Percentiles rank a stretch among this genome's conserved stretches.
Conservation (phyloP, 2,329 filamentous ascomycete species). For the Venturia effusa region DNA sequence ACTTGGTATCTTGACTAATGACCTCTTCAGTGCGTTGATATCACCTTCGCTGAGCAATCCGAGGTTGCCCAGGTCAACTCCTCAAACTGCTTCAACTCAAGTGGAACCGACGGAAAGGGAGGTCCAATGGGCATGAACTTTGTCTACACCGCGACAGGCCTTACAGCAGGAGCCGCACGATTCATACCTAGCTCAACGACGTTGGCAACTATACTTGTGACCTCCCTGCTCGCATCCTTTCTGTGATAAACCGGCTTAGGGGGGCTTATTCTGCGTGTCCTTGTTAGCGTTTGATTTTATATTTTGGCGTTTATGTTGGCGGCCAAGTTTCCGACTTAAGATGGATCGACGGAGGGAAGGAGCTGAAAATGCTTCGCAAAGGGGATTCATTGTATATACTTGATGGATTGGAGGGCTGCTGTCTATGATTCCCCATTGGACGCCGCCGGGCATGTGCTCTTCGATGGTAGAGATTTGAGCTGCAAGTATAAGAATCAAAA, state of each 20-base stretch:
- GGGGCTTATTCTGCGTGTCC: neutral
- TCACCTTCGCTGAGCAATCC: conserved; percentile 13
- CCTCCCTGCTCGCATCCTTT: neutral
- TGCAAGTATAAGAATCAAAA: neutral
- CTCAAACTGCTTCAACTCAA: conserved; percentile 13
- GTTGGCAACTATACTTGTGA: neutral
- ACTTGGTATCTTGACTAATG: conserved; percentile 7
- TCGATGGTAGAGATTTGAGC: neutral
- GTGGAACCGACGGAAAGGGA: conserved; percentile 6
- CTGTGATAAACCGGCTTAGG: neutral
- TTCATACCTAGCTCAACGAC: conserved; percentile 2
- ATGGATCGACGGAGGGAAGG: neutral
- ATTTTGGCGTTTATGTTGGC: neutral
- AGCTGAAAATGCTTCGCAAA: neutral
- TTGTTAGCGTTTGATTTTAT: conserved; percentile 3
- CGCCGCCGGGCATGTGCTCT: neutral
- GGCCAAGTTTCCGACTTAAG: neutral
- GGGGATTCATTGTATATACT: neutral
- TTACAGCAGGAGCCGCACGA: conserved; percentile 2
- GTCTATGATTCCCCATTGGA: neutral
- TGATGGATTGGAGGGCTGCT: neutral
- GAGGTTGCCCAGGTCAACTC: conserved; percentile 10
- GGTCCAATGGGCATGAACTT: conserved; percentile 12
- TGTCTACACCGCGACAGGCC: conserved; percentile 12
- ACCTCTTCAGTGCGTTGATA: conserved; percentile 56